A percentile compares a stretch with the other conserved stretches of the same genome.
Evolutionary conservation across 768 basidiomycete species (phyloP).

Genomic region (Tulasnella sp.): DNA sequence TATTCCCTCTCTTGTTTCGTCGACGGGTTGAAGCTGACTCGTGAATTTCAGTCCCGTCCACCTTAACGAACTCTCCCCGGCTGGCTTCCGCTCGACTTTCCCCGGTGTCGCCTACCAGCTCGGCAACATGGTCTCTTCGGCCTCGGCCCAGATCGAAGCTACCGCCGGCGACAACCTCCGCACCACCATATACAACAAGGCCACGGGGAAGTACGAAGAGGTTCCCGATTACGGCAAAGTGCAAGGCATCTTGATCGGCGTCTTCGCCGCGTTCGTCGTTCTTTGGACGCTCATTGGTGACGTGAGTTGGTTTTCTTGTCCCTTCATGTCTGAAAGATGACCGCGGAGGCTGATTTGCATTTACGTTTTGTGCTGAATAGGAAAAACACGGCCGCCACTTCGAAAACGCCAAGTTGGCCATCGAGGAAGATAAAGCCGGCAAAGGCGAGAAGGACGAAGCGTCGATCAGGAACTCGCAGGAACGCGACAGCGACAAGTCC

Average conservation of each 20-base stretch:
- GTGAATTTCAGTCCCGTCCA: slow-evolving; percentile 64
- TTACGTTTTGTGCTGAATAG: not conserved
- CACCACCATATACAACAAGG: slow-evolving; percentile 43
- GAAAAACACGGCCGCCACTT: slow-evolving; percentile 72
- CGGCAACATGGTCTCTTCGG: slow-evolving; percentile 73
- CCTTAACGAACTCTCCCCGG: slow-evolving; percentile 78
- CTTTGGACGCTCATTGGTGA: slow-evolving; percentile 75
- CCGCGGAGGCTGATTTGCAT: not conserved
- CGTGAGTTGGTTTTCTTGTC: slow-evolving; percentile 43
- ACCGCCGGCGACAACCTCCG: slow-evolving; percentile 58
- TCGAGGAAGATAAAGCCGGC: slow-evolving; percentile 62
- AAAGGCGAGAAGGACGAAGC: not conserved
- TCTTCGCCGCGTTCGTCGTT: slow-evolving; percentile 72
- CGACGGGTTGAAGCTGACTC: not conserved
- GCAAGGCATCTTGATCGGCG: slow-evolving; percentile 73
- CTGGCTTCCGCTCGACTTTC: slow-evolving; percentile 75
- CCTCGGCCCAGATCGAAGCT: slow-evolving; percentile 78
- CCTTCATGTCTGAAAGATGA: not conserved
- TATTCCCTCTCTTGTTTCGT: not conserved
- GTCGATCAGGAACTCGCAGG: not conserved
- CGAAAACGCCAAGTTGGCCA: slow-evolving; percentile 74
- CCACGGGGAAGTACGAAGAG: slow-evolving; percentile 33
- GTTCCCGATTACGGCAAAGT: slow-evolving; percentile 70
- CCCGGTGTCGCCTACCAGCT: slow-evolving; percentile 55
- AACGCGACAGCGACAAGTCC: not conserved